Conservation (phyloP, 768 basidiomycete genomes). For the Suillus lakei region DNA sequence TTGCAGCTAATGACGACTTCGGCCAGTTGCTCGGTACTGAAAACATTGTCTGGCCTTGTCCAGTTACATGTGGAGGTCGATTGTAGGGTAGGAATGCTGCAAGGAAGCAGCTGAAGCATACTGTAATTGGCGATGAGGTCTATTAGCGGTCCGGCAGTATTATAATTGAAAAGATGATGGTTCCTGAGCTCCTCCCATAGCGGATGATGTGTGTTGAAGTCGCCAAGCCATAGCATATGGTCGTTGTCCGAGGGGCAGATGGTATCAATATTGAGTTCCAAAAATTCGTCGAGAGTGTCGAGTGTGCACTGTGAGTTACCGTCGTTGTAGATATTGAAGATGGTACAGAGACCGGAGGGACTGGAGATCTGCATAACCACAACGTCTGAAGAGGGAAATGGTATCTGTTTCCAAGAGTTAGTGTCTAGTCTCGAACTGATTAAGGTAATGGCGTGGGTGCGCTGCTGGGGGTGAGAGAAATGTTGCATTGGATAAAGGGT, state of each 20-base stretch:
- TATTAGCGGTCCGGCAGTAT: constrained; percentile 31
- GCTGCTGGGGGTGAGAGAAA: not conserved
- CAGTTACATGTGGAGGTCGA: constrained; percentile 34
- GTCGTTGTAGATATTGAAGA: constrained; percentile 39
- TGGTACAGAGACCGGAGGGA: not conserved
- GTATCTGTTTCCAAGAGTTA: constrained; percentile 26
- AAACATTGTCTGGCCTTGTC: constrained; percentile 15
- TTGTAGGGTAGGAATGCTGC: constrained; percentile 39
- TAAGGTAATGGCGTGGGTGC: constrained; percentile 19
- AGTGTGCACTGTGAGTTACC: constrained; percentile 26
- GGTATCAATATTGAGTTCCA: not conserved
- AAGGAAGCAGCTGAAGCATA: constrained; percentile 41
- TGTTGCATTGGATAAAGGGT: not conserved
- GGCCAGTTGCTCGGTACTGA: not conserved
- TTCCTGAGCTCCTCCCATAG: constrained; percentile 43
- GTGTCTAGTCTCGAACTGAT: constrained; percentile 22
- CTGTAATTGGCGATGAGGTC: constrained; percentile 25
- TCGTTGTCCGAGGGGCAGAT: not conserved
- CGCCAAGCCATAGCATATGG: constrained; percentile 36
- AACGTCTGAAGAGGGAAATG: constrained; percentile 23
- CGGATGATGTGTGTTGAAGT: constrained; percentile 47
- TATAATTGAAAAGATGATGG: constrained; percentile 26
- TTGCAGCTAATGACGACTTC: not conserved
- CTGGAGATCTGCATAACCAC: constrained; percentile 19
- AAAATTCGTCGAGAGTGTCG: constrained; percentile 12